phyloP scores from a whole-genome alignment of 768 basidiomycete species.

The Russula compacta region DNA sequence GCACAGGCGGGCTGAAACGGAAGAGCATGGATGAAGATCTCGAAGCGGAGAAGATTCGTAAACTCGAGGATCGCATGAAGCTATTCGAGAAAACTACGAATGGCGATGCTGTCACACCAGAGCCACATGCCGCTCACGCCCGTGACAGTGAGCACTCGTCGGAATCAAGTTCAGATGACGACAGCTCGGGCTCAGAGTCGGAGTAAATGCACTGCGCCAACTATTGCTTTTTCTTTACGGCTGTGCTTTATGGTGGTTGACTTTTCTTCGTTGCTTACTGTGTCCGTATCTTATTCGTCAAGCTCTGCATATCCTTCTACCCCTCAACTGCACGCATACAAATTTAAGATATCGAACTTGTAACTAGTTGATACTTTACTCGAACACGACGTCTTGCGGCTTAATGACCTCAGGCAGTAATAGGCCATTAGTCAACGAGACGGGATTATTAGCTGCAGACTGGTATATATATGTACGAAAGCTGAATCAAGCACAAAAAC shows the following conservation, averaged over 20 bases:
- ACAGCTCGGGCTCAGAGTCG: slow-evolving; percentile 78
- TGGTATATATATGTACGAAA: background rate
- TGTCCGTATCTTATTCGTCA: slow-evolving; percentile 20
- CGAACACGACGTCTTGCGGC: slow-evolving; percentile 19
- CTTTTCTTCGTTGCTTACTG: slow-evolving; percentile 6
- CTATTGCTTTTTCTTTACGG: background rate
- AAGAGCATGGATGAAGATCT: slow-evolving; percentile 97
- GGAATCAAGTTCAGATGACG: slow-evolving; percentile 70
- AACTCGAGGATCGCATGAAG: slow-evolving; percentile 80
- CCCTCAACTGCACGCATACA: slow-evolving; percentile 23
- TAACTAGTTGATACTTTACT: slow-evolving; percentile 24
- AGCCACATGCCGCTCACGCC: slow-evolving; percentile 29
- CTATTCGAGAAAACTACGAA: slow-evolving; percentile 54
- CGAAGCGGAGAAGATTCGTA: slow-evolving; percentile 90
- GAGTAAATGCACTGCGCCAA: slow-evolving; percentile 40
- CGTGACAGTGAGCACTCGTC: slow-evolving; percentile 68
- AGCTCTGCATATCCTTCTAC: slow-evolving; percentile 21
- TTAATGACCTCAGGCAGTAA: slow-evolving; percentile 5
- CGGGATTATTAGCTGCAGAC: background rate
- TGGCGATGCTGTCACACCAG: slow-evolving; percentile 30
- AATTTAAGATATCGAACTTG: slow-evolving; percentile 27
- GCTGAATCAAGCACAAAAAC: background rate
- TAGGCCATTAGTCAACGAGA: background rate
- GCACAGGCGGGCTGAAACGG: slow-evolving; percentile 83
- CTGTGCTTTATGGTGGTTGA: slow-evolving; percentile 13